Evolutionary conservation across 768 basidiomycete species (phyloP), one percentile per base, ranked within the genome.

Genomic region (Botryobasidium botryosum): DNA sequence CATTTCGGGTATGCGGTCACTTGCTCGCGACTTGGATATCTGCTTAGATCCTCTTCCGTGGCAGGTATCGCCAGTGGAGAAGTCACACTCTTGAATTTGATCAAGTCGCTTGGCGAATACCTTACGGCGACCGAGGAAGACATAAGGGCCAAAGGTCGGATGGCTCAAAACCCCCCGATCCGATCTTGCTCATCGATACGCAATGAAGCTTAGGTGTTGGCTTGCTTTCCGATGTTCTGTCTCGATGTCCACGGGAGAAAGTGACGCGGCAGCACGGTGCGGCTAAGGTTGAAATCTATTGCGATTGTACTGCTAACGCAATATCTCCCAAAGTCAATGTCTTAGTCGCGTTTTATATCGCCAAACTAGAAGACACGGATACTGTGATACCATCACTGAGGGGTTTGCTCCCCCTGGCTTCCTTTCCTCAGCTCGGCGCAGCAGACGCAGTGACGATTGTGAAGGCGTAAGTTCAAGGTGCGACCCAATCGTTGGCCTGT

Each of bases 101-200:
- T 97, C 28, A 88, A 85, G 56, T 75, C 77, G 21, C 70, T 94
- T 0, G 86, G 86, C 33, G 79, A 84, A 52, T 88, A 82, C 55
- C 65, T 99, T 12, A 91, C 85, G 0, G 77, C 85, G 2, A 84
- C 90, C 46, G 82, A 92, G 44, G 83, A 79, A 53, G 64, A 68
- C 3, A 60, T 80, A 8, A 70, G 92, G 24, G 71, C 73, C 6
- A 86, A 86, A 67, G 92, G 92, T 86, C 48, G 37, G 54, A 32
- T 35, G 40, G 39, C 18, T 2, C 20, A 33, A 21, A 20, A 39
- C 23, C 40, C 42, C 32, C 24, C 43, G 50, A 15, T 21, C 24
- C 39, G 39, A 35, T 26, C 5, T 28, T 32, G 27, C 13, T 49
- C 10, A 12, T 26, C 44, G 17, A 18, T 18, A 4, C 21, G 35